These are phyloP conservation scores for Rhodotorula sp. DNA, from an alignment of 1,284 basidiomycete species.

Conservation along the genomic window DNA sequence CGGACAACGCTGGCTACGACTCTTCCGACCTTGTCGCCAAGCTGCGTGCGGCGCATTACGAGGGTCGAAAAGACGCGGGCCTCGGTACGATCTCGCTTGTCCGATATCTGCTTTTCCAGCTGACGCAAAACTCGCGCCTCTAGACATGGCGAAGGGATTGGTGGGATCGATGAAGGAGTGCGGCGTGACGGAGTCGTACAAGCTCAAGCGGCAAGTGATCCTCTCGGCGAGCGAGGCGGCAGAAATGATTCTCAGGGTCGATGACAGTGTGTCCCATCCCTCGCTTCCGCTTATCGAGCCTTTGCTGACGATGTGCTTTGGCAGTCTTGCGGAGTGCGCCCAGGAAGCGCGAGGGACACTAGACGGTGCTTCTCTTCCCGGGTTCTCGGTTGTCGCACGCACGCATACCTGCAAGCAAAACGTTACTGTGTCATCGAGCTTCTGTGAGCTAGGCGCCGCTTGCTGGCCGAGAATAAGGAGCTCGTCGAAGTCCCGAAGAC, in stretches of 20 bases:
- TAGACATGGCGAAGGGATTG: conserved; percentile 81
- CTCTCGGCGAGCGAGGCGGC: conserved; percentile 92
- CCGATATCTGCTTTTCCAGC: background rate
- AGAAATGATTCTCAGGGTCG: conserved; percentile 95
- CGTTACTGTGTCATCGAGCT: background rate
- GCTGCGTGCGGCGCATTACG: conserved; percentile 90
- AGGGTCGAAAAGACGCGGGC: conserved; percentile 79
- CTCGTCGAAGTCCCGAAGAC: no score
- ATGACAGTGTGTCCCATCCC: conserved; percentile 41
- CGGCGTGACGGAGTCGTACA: conserved; percentile 94
- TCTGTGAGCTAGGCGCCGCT: background rate
- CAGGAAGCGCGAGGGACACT: conserved; percentile 58
- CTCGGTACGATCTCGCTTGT: conserved; percentile 60
- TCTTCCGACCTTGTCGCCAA: conserved; percentile 90
- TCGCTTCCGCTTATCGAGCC: background rate
- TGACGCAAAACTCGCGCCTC: background rate
- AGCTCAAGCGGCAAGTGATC: conserved; percentile 94
- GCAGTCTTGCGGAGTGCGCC: conserved; percentile 59
- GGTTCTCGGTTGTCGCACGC: background rate
- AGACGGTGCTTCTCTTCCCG: background rate
- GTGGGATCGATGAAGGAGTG: conserved; percentile 85
- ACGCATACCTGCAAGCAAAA: background rate
- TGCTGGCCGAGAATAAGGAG: no score
- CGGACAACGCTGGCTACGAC: conserved; percentile 97
- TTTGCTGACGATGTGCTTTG: conserved; percentile 49